Base-by-base conservation (phyloP, 257 asterid genomes). In the Rauvolfia tetraphylla region DNA sequence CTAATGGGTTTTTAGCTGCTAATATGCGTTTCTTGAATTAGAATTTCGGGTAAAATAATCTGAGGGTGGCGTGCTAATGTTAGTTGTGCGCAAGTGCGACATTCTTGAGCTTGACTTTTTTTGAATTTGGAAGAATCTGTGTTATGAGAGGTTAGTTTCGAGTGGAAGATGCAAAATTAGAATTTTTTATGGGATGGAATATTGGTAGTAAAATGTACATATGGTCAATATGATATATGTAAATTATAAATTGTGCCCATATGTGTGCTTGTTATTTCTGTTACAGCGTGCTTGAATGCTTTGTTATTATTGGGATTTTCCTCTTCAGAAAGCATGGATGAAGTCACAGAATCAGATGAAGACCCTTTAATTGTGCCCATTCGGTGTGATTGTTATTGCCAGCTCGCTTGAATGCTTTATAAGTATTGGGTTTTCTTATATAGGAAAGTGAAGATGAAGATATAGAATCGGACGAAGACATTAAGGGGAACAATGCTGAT, bases 271-370 rank as follows among this genome's bases (percentile, higher is more conserved):
- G 59, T 53, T 20, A 49, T 49, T 17, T 1, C 56, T 22, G 2
- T 49, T 49, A 49, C 5, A 49, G 22, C 9, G 3, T 46, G 51
- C 51, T 6, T 3, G 51, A 12, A 46, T 3, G 51, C 13, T 46
- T 46, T 46, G 51, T 46, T 2, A 46, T 46, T 46, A 3, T 46
- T 46, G 51, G 51, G 51, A 41, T 41, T 41, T 41, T 8, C 8
- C 8, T 8, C 8, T 41, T 20, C 18, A 46, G 46, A 62, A 75
- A 66, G 80, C 70, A 76, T 90, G 95, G 97, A 95, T 83, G 92
- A 84, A 83, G 85, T 90, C 71, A 91, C 90, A n/a, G 80, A 80
- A 49, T 92, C 97, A 0, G 98, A 92, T 76, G 97, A 89, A 48
- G 87, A 80, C 44, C 44, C 44, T 3, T 41, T 3, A 46, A 46